Conservation (phyloP, 305 asterid genomes). For the Fraxinus xanthoxyloides region DNA sequence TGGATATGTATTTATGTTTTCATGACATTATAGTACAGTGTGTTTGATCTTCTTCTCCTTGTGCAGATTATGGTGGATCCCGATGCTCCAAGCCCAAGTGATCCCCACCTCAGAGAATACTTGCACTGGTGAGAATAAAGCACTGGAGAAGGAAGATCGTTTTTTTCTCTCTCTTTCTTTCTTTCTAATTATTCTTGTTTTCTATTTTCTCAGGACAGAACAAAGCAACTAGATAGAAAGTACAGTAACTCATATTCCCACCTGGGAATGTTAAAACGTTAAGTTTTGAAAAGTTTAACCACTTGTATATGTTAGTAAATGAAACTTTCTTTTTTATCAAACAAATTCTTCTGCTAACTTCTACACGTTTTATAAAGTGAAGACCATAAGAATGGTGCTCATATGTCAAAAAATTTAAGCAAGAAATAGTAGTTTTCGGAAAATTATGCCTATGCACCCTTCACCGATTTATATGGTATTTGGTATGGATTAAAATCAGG, state of each 20-base stretch:
- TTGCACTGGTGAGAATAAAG: constrained; percentile 49
- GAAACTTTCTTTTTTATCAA: too few species aligned
- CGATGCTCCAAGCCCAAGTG: constrained; percentile 69
- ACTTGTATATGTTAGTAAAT: too few species aligned
- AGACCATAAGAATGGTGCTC: neutral
- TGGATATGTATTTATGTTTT: neutral
- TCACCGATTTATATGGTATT: too few species aligned
- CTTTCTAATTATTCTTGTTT: neutral
- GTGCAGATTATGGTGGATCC: constrained; percentile 62
- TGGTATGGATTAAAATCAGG: too few species aligned
- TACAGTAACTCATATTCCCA: neutral
- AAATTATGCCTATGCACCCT: neutral
- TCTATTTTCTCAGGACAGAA: neutral
- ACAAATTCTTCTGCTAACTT: neutral
- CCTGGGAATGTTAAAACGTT: neutral
- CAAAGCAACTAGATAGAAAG: neutral
- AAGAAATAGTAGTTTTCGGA: neutral
- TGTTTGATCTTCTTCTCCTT: neutral
- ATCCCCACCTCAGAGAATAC: constrained; percentile 57
- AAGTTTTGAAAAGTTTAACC: neutral
- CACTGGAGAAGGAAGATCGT: neutral
- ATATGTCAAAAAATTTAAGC: too few species aligned
- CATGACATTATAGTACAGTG: neutral
- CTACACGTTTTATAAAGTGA: too few species aligned
- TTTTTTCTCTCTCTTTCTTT: too few species aligned